Percentiles rank a stretch among this genome's conserved stretches.
These are phyloP conservation scores for Rosa multiflora DNA, from an alignment of 306 rosid genomes.

Conservation along the genomic window DNA sequence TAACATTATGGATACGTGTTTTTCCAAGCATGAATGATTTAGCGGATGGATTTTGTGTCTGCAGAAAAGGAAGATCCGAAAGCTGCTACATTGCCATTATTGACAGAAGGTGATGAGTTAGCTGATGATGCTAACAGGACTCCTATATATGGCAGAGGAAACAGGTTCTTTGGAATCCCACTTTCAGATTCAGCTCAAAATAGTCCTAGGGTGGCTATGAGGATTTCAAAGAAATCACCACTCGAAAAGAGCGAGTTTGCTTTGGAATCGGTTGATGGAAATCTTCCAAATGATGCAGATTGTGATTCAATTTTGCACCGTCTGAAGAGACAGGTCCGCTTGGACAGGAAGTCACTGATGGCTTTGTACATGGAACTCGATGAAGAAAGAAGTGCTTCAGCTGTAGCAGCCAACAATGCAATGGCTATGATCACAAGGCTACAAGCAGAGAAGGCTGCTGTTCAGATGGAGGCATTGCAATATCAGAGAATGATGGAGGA, in stretches of 20 bases:
- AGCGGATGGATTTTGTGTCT: slow-evolving; percentile 5
- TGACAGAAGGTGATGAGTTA: slow-evolving; percentile 49
- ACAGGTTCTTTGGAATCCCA: slow-evolving; percentile 74
- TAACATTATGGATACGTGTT: neutral
- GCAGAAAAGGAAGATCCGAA: slow-evolving; percentile 59
- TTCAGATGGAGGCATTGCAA: slow-evolving; percentile 97
- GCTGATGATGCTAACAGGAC: slow-evolving; percentile 51
- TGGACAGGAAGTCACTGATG: slow-evolving; percentile 80
- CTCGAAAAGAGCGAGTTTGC: slow-evolving; percentile 51
- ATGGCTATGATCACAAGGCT: slow-evolving; percentile 98
- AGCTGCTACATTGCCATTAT: slow-evolving; percentile 40
- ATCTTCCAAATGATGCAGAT: slow-evolving; percentile 38
- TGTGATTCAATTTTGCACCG: slow-evolving; percentile 47
- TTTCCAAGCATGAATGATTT: neutral
- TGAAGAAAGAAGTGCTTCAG: slow-evolving; percentile 94
- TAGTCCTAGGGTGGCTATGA: slow-evolving; percentile 61
- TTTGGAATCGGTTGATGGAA: slow-evolving; percentile 43
- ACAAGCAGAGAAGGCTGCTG: slow-evolving; percentile 88
- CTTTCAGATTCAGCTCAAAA: slow-evolving; percentile 64
- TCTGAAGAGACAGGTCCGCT: slow-evolving; percentile 61
- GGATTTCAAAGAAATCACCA: slow-evolving; percentile 49
- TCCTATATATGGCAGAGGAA: slow-evolving; percentile 47
- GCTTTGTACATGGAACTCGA: slow-evolving; percentile 89
- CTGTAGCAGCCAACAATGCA: slow-evolving; percentile 94
- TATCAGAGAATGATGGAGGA: slow-evolving; percentile 99